Conservation (phyloP, 352 stramenopile genomes). For the Lagenidium giganteum region DNA sequence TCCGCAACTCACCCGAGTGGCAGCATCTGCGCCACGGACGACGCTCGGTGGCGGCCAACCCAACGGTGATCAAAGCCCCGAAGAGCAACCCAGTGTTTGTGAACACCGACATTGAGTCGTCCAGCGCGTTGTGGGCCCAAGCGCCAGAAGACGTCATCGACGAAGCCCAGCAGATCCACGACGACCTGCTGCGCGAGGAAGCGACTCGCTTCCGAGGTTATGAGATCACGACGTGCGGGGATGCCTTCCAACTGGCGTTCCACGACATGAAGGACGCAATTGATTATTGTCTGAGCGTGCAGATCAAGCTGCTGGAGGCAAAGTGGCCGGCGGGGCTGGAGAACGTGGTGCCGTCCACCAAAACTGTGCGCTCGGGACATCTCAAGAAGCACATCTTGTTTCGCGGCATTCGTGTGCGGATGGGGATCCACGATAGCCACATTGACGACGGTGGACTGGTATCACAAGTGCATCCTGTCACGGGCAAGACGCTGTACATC, state of each 20-base stretch:
- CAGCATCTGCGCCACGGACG: conserved; percentile 9
- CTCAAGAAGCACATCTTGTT: conserved; percentile 52
- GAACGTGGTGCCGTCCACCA: conserved; percentile 39
- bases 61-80: conserved; percentile 23
- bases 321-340: conserved; percentile 63
- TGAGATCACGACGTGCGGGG: conserved; percentile 71
- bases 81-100: conserved; percentile 60
- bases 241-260: conserved; percentile 75
- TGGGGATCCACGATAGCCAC: conserved; percentile 71
- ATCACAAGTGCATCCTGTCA: conserved; percentile 53
- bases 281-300: conserved; percentile 60
- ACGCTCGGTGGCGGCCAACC: conserved; percentile 16
- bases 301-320: conserved; percentile 42
- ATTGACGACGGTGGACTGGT: conserved; percentile 47
- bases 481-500: conserved; percentile 59
- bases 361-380: conserved; percentile 39
- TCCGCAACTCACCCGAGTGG: conserved; percentile 50
- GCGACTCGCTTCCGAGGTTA: conserved; percentile 56
- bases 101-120: conserved; percentile 75
- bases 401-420: conserved; percentile 59
- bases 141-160: conserved; percentile 50
- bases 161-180: conserved; percentile 49
- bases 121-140: conserved; percentile 64
- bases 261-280: conserved; percentile 56
- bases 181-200: conserved; percentile 48